phyloP scores from a whole-genome alignment of 2,329 filamentous ascomycete genomes.

The Ascochyta rabiei region DNA sequence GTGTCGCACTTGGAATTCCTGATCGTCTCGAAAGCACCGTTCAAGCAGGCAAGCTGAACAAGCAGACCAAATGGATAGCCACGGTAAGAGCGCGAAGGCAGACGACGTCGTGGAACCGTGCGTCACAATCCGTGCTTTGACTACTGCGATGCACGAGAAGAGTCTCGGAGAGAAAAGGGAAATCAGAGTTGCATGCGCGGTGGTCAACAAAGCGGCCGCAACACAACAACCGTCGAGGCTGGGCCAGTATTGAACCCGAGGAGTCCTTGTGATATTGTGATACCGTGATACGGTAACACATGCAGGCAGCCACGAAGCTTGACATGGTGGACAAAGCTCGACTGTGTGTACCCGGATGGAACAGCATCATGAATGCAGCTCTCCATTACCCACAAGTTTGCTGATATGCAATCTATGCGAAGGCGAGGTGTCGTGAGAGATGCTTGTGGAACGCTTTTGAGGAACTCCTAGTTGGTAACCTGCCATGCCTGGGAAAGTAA shows the following conservation, averaged over 20 bases:
- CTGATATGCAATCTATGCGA: constrained; percentile 3
- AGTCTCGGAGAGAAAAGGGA: constrained; percentile 8
- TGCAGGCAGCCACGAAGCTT: constrained; percentile 20
- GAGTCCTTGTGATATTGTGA: constrained; percentile 2
- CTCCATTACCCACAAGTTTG: constrained; percentile 6
- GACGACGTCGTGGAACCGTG: constrained; percentile 3
- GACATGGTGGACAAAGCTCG: constrained; percentile 5
- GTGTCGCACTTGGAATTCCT: neutral
- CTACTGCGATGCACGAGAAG: constrained; percentile 4
- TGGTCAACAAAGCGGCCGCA: constrained; percentile 9
- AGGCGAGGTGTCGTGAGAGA: neutral
- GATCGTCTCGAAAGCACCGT: neutral
- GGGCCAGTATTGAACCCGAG: constrained; percentile 1
- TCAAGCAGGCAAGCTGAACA: neutral
- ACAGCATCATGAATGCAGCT: constrained; percentile 3
- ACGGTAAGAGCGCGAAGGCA: constrained; percentile 8
- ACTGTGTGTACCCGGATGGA: neutral
- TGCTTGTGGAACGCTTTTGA: constrained; percentile 2
- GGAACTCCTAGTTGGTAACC: neutral
- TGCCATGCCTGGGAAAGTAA: neutral
- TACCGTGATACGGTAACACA: constrained; percentile 4
- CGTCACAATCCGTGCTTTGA: constrained; percentile 8
- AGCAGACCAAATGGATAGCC: neutral
- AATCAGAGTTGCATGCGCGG: constrained; percentile 12
- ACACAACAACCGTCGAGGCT: constrained; percentile 1